A percentile compares a stretch with the other conserved stretches of the same genome.
Conservation (phyloP, 805 yeast genomes). For the Sugiyamaella floridensis region DNA sequence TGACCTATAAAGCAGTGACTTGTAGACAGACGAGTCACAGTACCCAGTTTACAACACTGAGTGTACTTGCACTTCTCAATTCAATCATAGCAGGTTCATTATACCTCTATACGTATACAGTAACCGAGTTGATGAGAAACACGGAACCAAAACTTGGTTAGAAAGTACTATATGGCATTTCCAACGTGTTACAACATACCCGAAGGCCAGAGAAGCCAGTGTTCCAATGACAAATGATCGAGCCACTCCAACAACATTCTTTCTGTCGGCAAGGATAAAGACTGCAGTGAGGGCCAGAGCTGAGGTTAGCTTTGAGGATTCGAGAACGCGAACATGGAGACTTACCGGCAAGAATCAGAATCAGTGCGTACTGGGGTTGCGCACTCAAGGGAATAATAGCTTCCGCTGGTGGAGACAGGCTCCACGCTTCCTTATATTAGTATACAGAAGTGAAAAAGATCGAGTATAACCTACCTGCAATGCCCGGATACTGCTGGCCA, state of each 20-base stretch:
- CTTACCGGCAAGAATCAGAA: slow-evolving; percentile 16
- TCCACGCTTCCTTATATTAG: not conserved
- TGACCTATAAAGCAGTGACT: too few species aligned
- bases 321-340: not conserved
- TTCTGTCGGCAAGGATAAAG: slow-evolving; percentile 18
- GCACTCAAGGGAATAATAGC: slow-evolving; percentile 21
- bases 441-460: too few species aligned
- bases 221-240: slow-evolving; percentile 26
- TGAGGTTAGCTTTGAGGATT: not conserved
- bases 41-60: too few species aligned
- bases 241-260: slow-evolving; percentile 13
- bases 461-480: not conserved
- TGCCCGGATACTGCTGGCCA: not conserved
- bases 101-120: slow-evolving; percentile 36
- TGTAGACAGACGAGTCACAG: too few species aligned
- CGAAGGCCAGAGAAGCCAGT: slow-evolving; percentile 33
- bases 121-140: slow-evolving; percentile 38
- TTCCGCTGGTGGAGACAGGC: not conserved
- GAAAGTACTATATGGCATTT: not conserved
- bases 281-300: slow-evolving; percentile 21
- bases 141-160: slow-evolving; percentile 32
- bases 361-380: slow-evolving; percentile 22
- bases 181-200: slow-evolving; percentile 20
- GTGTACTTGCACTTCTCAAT: too few species aligned
- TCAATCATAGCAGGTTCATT: not conserved